A percentile compares a stretch with the other conserved stretches of the same genome.
phyloP scores from a whole-genome alignment of 257 asterid species.

The Phtheirospermum japonicum region DNA sequence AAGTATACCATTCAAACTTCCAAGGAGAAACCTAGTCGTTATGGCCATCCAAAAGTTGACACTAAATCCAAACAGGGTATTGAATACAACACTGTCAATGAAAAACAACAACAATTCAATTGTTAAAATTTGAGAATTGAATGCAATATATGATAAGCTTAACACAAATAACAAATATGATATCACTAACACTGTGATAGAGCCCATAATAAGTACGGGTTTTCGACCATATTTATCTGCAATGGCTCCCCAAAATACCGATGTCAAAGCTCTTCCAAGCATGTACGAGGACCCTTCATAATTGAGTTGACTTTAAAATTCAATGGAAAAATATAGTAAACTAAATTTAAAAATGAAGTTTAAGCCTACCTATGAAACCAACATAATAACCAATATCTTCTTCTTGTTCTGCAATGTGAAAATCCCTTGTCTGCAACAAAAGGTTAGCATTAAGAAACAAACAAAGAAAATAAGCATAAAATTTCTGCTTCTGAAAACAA shows the following conservation, averaged over 20 bases:
- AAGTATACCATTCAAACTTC: constrained; percentile 69
- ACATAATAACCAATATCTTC: constrained; percentile 78
- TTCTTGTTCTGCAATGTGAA: constrained; percentile 64
- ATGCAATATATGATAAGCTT: neutral
- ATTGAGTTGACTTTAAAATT: no score
- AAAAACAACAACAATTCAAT: constrained; percentile 5
- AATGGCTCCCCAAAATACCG: constrained; percentile 62
- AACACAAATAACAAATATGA: neutral
- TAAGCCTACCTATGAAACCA: constrained; percentile 65
- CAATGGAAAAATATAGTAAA: no score
- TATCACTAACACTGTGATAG: constrained; percentile 49
- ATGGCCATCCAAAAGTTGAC: constrained; percentile 76
- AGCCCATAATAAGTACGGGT: constrained; percentile 67
- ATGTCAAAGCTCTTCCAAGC: constrained; percentile 77
- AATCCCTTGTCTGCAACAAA: constrained; percentile 67
- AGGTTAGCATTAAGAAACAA: no score
- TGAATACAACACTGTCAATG: constrained; percentile 65
- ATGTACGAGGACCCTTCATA: constrained; percentile 60
- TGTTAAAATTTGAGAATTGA: constrained; percentile 7
- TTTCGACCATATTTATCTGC: constrained; percentile 76
- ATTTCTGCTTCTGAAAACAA: no score
- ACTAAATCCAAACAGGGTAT: constrained; percentile 80
- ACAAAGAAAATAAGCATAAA: no score
- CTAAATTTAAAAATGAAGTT: no score
- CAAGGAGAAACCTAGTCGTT: constrained; percentile 69